Evolutionary conservation across 352 stramenopile genomes (phyloP).

Genomic region (Globisporangium emineosum): DNA sequence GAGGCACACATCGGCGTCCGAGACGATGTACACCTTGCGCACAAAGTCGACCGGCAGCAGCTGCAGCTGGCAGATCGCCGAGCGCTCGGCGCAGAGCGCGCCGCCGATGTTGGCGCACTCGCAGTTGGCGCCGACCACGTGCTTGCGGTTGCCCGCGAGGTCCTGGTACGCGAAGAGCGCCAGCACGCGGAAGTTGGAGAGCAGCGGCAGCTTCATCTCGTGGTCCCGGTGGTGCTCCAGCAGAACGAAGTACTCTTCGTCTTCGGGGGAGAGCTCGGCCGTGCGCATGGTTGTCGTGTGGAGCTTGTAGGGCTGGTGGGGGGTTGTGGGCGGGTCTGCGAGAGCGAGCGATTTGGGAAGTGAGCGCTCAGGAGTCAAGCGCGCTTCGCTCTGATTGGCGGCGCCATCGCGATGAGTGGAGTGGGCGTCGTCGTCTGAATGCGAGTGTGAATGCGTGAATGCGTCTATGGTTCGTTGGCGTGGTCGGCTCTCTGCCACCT

Average conservation of each 20-base stretch:
- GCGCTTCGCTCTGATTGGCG: not conserved
- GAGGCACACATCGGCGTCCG: slow-evolving; percentile 75
- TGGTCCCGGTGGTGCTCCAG: slow-evolving; percentile 42
- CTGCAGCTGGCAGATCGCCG: slow-evolving; percentile 60
- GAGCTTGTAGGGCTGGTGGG: slow-evolving; percentile 1
- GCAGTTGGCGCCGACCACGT: slow-evolving; percentile 78
- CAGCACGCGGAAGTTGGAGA: slow-evolving; percentile 47
- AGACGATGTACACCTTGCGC: slow-evolving; percentile 81
- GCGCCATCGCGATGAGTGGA: slow-evolving; percentile 3
- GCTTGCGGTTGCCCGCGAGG: slow-evolving; percentile 38
- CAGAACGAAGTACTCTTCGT: slow-evolving; percentile 40
- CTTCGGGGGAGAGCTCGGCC: slow-evolving; percentile 38
- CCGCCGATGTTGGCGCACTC: slow-evolving; percentile 83
- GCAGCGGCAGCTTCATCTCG: slow-evolving; percentile 30
- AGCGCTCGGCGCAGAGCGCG: slow-evolving; percentile 86
- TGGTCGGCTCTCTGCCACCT: slow-evolving; percentile 4
- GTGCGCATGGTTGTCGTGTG: slow-evolving; percentile 31
- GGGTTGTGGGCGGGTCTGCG: slow-evolving; percentile 5
- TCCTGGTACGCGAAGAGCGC: slow-evolving; percentile 61
- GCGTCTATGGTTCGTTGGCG: not conserved
- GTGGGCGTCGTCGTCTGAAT: slow-evolving; percentile 1
- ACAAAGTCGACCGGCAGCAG: slow-evolving; percentile 50
- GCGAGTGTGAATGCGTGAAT: not conserved
- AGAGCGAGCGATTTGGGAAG: slow-evolving; percentile 14
- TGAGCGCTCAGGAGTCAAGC: not conserved